Conservation (phyloP, 225 moss, liverwort and hornwort genomes). For the Antitrichia curtipendula region DNA sequence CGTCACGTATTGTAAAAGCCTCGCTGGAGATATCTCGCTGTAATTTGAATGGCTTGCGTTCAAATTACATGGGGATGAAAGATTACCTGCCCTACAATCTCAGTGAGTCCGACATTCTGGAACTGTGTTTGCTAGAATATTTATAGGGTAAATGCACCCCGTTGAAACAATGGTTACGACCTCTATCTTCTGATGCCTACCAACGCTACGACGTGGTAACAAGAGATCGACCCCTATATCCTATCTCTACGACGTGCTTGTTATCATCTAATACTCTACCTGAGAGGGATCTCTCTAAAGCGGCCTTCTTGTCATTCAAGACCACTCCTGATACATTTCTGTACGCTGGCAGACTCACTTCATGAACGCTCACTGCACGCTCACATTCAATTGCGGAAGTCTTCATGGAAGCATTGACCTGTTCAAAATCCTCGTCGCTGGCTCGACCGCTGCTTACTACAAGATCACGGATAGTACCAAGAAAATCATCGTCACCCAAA, state of each 20-base stretch:
- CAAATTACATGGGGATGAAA: background rate
- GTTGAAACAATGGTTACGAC: background rate
- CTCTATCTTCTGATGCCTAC: background rate
- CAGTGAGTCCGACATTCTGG: background rate
- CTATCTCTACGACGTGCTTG: constrained; percentile 26
- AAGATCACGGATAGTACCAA: constrained; percentile 38
- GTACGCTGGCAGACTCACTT: background rate
- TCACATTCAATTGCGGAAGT: background rate
- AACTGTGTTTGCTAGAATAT: background rate
- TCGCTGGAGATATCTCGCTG: background rate
- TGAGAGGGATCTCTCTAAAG: constrained; percentile 3
- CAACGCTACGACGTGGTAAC: background rate
- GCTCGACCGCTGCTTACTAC: constrained; percentile 43
- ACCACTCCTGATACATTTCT: background rate
- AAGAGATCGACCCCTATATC: background rate
- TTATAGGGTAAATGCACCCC: background rate
- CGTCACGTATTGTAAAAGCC: background rate
- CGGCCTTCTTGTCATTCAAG: background rate
- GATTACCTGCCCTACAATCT: background rate
- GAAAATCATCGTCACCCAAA: constrained; percentile 36
- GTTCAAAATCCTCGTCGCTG: constrained; percentile 8
- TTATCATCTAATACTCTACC: constrained; percentile 10
- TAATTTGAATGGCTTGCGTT: background rate
- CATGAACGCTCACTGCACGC: background rate
- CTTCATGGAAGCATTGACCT: background rate